phyloP scores from a whole-genome alignment of 441 rosid species.

The Mallotus repandus region DNA sequence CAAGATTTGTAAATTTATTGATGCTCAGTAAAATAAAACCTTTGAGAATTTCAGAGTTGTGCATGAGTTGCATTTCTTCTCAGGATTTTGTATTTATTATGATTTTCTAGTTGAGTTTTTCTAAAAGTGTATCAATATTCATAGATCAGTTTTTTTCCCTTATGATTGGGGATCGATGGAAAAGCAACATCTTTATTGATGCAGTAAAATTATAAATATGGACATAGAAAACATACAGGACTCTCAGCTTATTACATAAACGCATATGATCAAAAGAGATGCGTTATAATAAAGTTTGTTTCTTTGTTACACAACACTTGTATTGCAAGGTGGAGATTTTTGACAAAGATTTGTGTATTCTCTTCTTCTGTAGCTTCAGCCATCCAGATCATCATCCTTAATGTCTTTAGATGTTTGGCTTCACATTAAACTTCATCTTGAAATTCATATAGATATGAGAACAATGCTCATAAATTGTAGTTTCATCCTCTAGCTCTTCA shows the following conservation, averaged over 20 bases:
- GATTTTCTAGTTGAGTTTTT: background rate
- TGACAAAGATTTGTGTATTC: background rate
- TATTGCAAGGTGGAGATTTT: slow-evolving; percentile 5
- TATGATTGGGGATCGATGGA: too few relatives aligned
- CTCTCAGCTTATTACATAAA: slow-evolving; percentile 8
- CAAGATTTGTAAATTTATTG: slow-evolving; percentile 55
- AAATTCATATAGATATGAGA: too few relatives aligned
- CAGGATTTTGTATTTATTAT: background rate
- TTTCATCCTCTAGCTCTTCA: too few relatives aligned
- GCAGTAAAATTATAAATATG: background rate
- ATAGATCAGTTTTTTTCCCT: background rate
- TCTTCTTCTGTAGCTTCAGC: background rate
- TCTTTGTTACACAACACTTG: slow-evolving; percentile 11
- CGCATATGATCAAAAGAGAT: background rate
- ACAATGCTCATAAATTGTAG: too few relatives aligned
- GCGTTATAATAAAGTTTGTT: background rate
- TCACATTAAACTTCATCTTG: too few relatives aligned
- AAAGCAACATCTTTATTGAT: background rate
- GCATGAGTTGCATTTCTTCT: background rate
- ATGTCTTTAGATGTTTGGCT: slow-evolving; percentile 57
- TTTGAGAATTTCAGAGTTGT: background rate
- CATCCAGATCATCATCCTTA: background rate
- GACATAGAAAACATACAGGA: background rate
- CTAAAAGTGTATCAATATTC: background rate
- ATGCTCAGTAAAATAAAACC: slow-evolving; percentile 29